These are phyloP conservation scores for Pterulicium gracile DNA, from an alignment of 1,284 basidiomycete species.

Conservation along the genomic window DNA sequence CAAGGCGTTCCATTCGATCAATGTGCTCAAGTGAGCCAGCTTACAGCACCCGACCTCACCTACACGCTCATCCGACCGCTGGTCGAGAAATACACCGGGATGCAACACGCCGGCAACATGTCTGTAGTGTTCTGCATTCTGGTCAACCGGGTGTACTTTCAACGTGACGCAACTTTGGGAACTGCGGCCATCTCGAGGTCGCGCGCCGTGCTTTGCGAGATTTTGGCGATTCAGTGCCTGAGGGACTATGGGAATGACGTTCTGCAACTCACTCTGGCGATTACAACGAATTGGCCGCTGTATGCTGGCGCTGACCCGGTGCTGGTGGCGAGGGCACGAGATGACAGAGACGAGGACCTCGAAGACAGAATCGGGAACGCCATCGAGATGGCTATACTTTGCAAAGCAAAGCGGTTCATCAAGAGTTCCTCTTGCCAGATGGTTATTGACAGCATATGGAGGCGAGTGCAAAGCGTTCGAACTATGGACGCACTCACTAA, in stretches of 20 bases:
- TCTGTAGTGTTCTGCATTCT: conserved; percentile 83
- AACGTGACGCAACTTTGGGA: conserved; percentile 59
- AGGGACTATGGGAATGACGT: conserved; percentile 69
- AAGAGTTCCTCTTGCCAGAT: conserved; percentile 80
- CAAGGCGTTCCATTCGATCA: neutral
- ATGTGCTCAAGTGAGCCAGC: conserved; percentile 23
- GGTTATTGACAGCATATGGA: conserved; percentile 76
- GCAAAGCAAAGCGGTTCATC: conserved; percentile 78
- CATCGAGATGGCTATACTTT: conserved; percentile 84
- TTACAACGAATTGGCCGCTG: conserved; percentile 83
- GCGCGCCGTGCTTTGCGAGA: conserved; percentile 78
- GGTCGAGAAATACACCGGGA: conserved; percentile 57
- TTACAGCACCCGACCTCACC: conserved; percentile 74
- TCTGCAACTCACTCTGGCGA: conserved; percentile 67
- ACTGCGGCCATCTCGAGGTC: conserved; percentile 62
- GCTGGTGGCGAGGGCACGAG: conserved; percentile 49
- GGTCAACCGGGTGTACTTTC: conserved; percentile 81
- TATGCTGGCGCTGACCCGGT: conserved; percentile 72
- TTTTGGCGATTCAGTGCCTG: conserved; percentile 76
- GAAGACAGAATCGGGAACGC: conserved; percentile 81
- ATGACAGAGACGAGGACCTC: conserved; percentile 65
- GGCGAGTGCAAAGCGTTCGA: conserved; percentile 17
- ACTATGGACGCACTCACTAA: conserved; percentile 7
- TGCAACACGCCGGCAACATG: conserved; percentile 57
- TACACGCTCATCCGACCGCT: conserved; percentile 77